A percentile compares a stretch with the other conserved stretches of the same genome.
Conservation (phyloP, 805 yeast species). For the Kodamaea kaohsiungensis region DNA sequence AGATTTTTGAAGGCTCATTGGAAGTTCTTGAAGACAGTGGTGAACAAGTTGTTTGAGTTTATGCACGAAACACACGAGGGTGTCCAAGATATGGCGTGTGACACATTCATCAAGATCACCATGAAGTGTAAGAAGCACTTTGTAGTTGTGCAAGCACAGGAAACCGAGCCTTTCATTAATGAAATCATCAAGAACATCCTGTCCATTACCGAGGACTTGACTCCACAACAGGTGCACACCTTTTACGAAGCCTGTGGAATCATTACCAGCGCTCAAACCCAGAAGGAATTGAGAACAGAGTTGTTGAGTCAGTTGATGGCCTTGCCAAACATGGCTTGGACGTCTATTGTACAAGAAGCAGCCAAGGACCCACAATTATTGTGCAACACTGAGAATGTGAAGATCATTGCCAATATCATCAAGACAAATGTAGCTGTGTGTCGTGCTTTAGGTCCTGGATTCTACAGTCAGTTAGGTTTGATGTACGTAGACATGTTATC, state of each 20-base stretch:
- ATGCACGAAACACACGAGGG: conserved; percentile 99
- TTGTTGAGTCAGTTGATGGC: conserved; percentile 79
- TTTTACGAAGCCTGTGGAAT: conserved; percentile 97
- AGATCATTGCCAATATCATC: conserved; percentile 88
- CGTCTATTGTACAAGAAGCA: conserved; percentile 81
- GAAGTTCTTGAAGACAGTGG: conserved; percentile 95
- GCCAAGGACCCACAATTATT: conserved; percentile 79
- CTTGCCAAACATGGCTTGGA: conserved; percentile 94
- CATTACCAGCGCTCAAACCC: conserved; percentile 84
- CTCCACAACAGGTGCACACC: conserved; percentile 97
- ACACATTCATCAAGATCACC: conserved; percentile 94
- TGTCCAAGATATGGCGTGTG: conserved; percentile 99
- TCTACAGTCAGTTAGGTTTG: conserved; percentile 80
- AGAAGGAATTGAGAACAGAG: conserved; percentile 65
- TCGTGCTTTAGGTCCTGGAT: conserved; percentile 89
- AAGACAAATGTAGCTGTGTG: conserved; percentile 96
- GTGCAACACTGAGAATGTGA: conserved; percentile 79
- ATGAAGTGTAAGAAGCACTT: conserved; percentile 94
- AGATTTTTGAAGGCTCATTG: conserved; percentile 96
- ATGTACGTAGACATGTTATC: conserved; percentile 90
- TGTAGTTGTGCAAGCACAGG: conserved; percentile 82
- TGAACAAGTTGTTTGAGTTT: conserved; percentile 91
- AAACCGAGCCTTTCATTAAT: conserved; percentile 86
- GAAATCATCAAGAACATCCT: conserved; percentile 85
- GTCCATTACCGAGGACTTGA: conserved; percentile 84